Evolutionary conservation across 768 basidiomycete genomes (phyloP).

Genomic region (Mycena vulgaris): DNA sequence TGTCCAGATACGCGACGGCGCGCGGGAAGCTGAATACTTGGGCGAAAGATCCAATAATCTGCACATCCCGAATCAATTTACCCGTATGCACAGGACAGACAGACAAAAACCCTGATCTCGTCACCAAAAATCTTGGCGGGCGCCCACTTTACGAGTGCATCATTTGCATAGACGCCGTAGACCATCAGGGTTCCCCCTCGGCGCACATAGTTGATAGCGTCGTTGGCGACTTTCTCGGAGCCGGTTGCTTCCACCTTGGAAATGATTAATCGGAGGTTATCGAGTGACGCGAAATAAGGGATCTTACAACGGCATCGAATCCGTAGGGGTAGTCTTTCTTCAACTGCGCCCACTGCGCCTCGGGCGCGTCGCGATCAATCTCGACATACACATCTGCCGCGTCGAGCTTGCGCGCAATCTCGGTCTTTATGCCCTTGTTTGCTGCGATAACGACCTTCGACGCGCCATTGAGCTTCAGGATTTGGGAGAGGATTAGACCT

Average conservation of each 20-base stretch:
- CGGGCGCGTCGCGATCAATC: constrained; percentile 82
- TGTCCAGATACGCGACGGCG: constrained; percentile 90
- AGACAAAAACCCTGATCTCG: constrained; percentile 68
- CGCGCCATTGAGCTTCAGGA: constrained; percentile 91
- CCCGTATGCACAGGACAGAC: not conserved
- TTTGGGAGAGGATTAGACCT: constrained; percentile 90
- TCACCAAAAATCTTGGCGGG: constrained; percentile 84
- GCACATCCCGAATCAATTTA: not conserved
- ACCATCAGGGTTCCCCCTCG: constrained; percentile 79
- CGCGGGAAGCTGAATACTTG: constrained; percentile 93
- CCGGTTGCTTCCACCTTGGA: constrained; percentile 65
- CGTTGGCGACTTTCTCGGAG: constrained; percentile 78
- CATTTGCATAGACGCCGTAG: constrained; percentile 85
- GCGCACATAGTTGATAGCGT: constrained; percentile 82
- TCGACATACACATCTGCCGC: constrained; percentile 91
- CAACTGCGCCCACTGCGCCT: constrained; percentile 84
- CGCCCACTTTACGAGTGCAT: constrained; percentile 77
- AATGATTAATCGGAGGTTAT: no score
- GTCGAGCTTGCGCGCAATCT: constrained; percentile 84
- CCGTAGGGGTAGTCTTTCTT: constrained; percentile 89
- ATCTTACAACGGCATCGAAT: constrained; percentile 75
- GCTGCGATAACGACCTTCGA: constrained; percentile 86
- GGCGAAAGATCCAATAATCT: constrained; percentile 94
- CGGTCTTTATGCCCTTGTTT: constrained; percentile 93
- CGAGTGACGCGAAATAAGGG: not conserved